Base-by-base conservation (phyloP, 768 basidiomycete genomes). In the Mycena sanguinolenta region DNA sequence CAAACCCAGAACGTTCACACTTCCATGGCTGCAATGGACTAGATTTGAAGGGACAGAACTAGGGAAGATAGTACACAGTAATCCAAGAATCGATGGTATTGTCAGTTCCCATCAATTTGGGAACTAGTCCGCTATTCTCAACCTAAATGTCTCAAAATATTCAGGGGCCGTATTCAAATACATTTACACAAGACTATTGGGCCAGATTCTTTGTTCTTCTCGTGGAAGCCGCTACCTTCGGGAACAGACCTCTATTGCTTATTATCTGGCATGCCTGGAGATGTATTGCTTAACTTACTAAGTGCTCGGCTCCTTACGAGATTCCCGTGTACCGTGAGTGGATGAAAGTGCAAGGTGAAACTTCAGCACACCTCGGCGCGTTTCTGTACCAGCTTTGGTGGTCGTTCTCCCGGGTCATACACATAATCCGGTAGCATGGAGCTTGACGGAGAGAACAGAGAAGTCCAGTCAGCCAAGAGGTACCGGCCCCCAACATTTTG, bases 371-470 rank as follows among this genome's bases (percentile, higher is more conserved):
- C 88, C 84, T 95, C 95, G 49, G 89, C 84, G 60, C 95, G 91
- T 79, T 96, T 96, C 79, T 91, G 86, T 13, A n/a, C n/a, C 84
- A 87, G 81, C 75, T 90, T 91, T 16, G 89, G 87, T 72, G 92
- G 92, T 32, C 94, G 91, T 79, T 95, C 94, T 63, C 93, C 93
- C 39, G 87, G 85, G 52, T 94, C 95, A 74, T 92, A 95, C 39
- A 95, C 92, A 70, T 92, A 88, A 73, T 96, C 93, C 17, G 95
- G 95, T 32, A 97, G 84, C 2, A 84, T 84, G 61, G 93, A 86
- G 74, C 95, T 96, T 75, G 50, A 42, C 59, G 32, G 54, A 34
- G n/a, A n/a, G n/a, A n/a, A n/a, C n/a, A n/a, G n/a, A 58, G 42
- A 7, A 4, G 42, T 58, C 38, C 44, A 5, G 66, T 66, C 63